These are phyloP conservation scores for Blepharisma undulans DNA, from an alignment of 169 alveolate genomes.

Conservation along the genomic window DNA sequence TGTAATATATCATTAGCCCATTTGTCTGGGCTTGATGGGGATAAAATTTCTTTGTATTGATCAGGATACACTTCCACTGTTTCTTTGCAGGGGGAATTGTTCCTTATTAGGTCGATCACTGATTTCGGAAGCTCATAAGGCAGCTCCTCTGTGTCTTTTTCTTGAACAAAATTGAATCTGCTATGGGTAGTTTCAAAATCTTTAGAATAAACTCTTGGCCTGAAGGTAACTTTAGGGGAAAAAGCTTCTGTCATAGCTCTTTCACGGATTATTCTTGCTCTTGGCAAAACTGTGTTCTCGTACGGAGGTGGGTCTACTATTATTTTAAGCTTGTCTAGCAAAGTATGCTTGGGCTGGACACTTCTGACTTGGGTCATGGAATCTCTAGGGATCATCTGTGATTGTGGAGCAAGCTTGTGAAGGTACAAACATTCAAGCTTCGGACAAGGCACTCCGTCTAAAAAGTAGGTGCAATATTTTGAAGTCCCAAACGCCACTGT, in stretches of 20 bases:
- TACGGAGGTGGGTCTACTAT: background rate
- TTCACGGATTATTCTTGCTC: background rate
- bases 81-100: background rate
- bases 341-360: background rate
- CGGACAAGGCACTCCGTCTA: constrained; percentile 59
- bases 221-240: background rate
- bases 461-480: constrained; percentile 74
- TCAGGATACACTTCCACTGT: background rate
- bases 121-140: background rate
- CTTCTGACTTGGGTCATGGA: background rate
- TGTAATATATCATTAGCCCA: constrained; percentile 22
- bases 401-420: constrained; percentile 53
- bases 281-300: constrained; percentile 12
- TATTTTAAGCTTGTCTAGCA: background rate
- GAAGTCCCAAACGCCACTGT: constrained; percentile 71
- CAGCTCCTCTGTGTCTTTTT: background rate
- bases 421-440: constrained; percentile 71
- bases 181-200: background rate
- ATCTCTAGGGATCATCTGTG: background rate
- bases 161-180: background rate
- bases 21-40: background rate
- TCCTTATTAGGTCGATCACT: background rate
- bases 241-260: background rate
- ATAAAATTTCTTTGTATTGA: background rate
- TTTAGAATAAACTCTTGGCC: background rate